Evolutionary conservation across 305 asterid genomes (phyloP).

Genomic region (Solanum aculeatissimum): DNA sequence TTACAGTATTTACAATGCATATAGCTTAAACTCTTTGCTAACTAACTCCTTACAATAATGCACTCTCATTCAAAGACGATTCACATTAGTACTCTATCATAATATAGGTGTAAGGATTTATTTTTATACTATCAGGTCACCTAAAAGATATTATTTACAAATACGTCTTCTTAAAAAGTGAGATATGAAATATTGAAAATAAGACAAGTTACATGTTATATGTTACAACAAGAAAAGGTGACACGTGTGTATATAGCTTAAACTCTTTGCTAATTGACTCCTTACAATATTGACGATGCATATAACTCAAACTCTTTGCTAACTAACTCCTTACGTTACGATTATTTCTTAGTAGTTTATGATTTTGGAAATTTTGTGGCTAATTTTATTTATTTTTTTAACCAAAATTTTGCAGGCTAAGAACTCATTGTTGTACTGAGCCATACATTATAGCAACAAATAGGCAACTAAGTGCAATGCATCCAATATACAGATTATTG

Average conservation of each 20-base stretch:
- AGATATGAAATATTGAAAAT: too few species aligned
- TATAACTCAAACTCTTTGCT: neutral
- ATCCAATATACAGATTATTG: slow-evolving; percentile 42
- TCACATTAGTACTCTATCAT: too few species aligned
- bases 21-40: neutral
- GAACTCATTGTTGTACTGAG: slow-evolving; percentile 47
- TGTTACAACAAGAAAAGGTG: too few species aligned
- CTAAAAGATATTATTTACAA: too few species aligned
- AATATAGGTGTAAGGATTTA: too few species aligned
- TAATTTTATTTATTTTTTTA: neutral
- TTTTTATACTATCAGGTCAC: too few species aligned
- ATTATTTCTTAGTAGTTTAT: neutral
- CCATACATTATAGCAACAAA: slow-evolving; percentile 53
- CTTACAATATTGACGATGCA: neutral
- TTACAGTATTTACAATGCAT: neutral
- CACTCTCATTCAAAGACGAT: neutral
- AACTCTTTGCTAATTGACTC: neutral
- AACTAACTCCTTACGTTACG: too few species aligned
- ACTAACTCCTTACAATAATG: neutral
- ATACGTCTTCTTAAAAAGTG: too few species aligned
- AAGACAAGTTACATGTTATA: too few species aligned
- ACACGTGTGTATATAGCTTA: too few species aligned
- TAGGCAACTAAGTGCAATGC: slow-evolving; percentile 56
- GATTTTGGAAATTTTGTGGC: neutral
- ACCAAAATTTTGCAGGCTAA: slow-evolving; percentile 27